phyloP scores from a whole-genome alignment of 768 basidiomycete genomes.

The Pulveroboletus sp. region DNA sequence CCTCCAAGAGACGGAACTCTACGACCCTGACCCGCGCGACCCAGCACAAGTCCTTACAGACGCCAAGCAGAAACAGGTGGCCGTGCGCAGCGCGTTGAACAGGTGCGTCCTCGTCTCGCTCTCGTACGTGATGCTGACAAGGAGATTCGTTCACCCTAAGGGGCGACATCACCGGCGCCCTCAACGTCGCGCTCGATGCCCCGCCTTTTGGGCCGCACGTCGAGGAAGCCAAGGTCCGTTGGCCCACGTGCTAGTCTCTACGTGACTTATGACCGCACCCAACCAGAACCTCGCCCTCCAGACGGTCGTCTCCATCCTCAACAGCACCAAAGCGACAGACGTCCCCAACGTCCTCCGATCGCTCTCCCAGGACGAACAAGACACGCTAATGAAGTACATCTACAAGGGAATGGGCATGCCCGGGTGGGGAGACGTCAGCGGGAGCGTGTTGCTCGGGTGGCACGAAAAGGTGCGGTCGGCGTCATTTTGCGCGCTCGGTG shows the following conservation, averaged over 20 bases:
- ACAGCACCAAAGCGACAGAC: constrained; percentile 89
- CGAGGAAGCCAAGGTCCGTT: constrained; percentile 82
- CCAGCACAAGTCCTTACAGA: constrained; percentile 71
- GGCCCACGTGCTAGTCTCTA: no score
- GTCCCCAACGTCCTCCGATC: constrained; percentile 71
- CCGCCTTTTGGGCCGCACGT: constrained; percentile 86
- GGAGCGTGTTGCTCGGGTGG: constrained; percentile 73
- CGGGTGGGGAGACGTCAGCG: constrained; percentile 58
- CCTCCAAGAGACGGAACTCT: constrained; percentile 79
- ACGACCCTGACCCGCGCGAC: constrained; percentile 78
- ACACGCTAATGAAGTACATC: constrained; percentile 94
- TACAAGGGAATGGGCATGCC: constrained; percentile 91
- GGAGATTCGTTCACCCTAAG: no score
- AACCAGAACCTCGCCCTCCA: constrained; percentile 72
- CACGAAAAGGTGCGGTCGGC: constrained; percentile 80
- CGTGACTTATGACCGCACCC: no score
- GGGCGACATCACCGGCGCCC: constrained; percentile 71
- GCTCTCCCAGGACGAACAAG: constrained; percentile 72
- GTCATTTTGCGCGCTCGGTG: constrained; percentile 15
- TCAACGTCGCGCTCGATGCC: constrained; percentile 65
- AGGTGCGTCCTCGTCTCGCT: constrained; percentile 48
- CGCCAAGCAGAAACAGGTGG: constrained; percentile 67
- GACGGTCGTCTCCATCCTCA: constrained; percentile 81
- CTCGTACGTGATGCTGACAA: no score
- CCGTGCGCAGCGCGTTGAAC: constrained; percentile 69